These are phyloP conservation scores for Kewa caespitosa DNA, from an alignment of 179 eudicot genomes.

Conservation along the genomic window DNA sequence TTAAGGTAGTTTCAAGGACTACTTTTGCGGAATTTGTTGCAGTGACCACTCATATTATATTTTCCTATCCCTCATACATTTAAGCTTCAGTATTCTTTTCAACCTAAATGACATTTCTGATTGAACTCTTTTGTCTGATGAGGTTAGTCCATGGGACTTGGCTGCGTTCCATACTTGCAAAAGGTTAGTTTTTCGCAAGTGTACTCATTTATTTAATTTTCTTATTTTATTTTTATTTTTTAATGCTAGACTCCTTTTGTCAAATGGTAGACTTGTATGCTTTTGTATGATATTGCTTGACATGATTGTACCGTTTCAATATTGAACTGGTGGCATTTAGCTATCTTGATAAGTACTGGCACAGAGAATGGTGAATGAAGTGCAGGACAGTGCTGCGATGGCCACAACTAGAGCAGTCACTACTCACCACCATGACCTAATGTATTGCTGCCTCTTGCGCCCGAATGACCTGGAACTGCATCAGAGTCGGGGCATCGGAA, in stretches of 20 bases:
- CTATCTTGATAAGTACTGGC: not conserved
- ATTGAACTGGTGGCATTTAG: not conserved
- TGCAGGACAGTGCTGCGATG: not conserved
- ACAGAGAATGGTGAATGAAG: not conserved
- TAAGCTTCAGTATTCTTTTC: not conserved
- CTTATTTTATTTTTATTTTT: not conserved
- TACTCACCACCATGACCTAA: too few species aligned
- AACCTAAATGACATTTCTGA: not conserved
- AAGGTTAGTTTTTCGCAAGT: too few species aligned
- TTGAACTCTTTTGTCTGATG: conserved; percentile 32
- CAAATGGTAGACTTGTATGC: conserved; percentile 1
- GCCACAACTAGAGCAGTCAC: too few species aligned
- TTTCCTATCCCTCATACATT: not conserved
- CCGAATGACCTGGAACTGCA: too few species aligned
- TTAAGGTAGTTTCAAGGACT: conserved; percentile 56
- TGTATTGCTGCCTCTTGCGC: too few species aligned
- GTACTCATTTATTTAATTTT: too few species aligned
- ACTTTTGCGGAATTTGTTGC: not conserved
- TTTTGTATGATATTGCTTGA: not conserved
- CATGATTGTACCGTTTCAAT: not conserved
- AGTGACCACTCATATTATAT: not conserved
- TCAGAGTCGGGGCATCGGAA: too few species aligned
- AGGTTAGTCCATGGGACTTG: conserved; percentile 94
- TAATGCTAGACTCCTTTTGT: not conserved
- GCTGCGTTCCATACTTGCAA: conserved; percentile 92